These are phyloP conservation scores for Tilletia walkeri DNA, from an alignment of 1,284 basidiomycete genomes.

Conservation along the genomic window DNA sequence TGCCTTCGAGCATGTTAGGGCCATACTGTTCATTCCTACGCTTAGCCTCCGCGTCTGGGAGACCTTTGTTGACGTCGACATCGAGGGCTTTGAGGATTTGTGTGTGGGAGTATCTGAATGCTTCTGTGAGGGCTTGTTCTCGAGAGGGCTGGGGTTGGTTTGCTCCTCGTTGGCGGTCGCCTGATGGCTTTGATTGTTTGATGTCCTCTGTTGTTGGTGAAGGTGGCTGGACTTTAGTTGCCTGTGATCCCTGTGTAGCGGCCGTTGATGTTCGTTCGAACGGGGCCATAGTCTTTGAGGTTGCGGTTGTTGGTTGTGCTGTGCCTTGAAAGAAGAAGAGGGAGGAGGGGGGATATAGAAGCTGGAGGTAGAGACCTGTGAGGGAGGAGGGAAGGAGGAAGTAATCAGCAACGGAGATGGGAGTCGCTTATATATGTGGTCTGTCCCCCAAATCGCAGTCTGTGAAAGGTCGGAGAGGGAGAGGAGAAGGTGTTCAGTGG, in stretches of 20 bases:
- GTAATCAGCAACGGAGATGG: too few relatives aligned
- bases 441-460: too few relatives aligned
- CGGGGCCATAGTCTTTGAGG: not conserved
- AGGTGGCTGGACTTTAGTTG: not conserved
- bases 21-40: conserved; percentile 35
- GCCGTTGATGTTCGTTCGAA: not conserved
- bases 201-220: not conserved
- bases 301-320: not conserved
- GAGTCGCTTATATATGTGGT: too few relatives aligned
- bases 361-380: too few relatives aligned
- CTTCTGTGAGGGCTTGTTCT: conserved; percentile 24
- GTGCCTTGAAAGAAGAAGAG: too few relatives aligned
- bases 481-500: too few relatives aligned
- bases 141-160: not conserved
- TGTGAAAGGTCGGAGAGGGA: too few relatives aligned
- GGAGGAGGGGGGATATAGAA: too few relatives aligned
- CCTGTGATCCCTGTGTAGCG: not conserved
- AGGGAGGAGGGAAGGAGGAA: too few relatives aligned
- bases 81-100: conserved; percentile 24
- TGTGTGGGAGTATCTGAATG: conserved; percentile 23
- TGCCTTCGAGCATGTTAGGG: conserved; percentile 48
- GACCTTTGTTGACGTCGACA: conserved; percentile 23
- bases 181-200: not conserved
- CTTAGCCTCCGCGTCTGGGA: conserved; percentile 21
- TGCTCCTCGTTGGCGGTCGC: not conserved